Percentiles rank a stretch among this genome's conserved stretches.
Evolutionary conservation across 768 basidiomycete species (phyloP).

Genomic region (Bullera alba): DNA sequence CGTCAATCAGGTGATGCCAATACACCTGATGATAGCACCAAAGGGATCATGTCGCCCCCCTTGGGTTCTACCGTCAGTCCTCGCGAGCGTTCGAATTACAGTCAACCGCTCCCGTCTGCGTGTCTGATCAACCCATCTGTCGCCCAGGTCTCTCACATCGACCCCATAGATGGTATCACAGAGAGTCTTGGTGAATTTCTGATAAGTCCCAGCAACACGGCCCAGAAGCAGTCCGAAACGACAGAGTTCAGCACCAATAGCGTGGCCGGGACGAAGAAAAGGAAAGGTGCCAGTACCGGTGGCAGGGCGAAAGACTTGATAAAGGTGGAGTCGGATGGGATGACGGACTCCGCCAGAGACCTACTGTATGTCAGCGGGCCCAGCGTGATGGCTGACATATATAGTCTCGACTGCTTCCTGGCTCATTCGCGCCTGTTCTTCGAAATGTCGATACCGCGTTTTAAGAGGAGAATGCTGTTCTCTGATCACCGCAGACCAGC

Average conservation of each 20-base stretch:
- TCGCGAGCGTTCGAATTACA: background rate
- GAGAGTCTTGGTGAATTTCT: constrained; percentile 34
- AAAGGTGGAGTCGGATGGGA: constrained; percentile 21
- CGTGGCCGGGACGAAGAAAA: background rate
- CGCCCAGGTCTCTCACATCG: background rate
- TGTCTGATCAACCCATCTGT: constrained; percentile 3
- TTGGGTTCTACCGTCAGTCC: background rate
- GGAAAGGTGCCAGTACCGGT: constrained; percentile 4
- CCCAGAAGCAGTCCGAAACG: background rate
- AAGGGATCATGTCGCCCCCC: too few relatives aligned
- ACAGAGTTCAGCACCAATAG: constrained; percentile 3
- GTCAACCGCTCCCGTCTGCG: constrained; percentile 2
- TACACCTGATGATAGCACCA: too few relatives aligned
- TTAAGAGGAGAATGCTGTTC: constrained; percentile 29
- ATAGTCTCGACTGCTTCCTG: constrained; percentile 28
- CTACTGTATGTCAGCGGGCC: constrained; percentile 25
- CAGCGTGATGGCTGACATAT: background rate
- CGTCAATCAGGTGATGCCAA: background rate
- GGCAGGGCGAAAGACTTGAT: constrained; percentile 8
- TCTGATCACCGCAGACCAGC: constrained; percentile 27
- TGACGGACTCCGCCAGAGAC: constrained; percentile 22
- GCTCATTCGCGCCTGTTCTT: constrained; percentile 32
- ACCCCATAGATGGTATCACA: constrained; percentile 24
- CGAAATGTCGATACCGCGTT: constrained; percentile 36
- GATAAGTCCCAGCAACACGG: constrained; percentile 12